These are phyloP conservation scores for Mychonastes homosphaera DNA, from an alignment of 139 green algal species.

Conservation along the genomic window DNA sequence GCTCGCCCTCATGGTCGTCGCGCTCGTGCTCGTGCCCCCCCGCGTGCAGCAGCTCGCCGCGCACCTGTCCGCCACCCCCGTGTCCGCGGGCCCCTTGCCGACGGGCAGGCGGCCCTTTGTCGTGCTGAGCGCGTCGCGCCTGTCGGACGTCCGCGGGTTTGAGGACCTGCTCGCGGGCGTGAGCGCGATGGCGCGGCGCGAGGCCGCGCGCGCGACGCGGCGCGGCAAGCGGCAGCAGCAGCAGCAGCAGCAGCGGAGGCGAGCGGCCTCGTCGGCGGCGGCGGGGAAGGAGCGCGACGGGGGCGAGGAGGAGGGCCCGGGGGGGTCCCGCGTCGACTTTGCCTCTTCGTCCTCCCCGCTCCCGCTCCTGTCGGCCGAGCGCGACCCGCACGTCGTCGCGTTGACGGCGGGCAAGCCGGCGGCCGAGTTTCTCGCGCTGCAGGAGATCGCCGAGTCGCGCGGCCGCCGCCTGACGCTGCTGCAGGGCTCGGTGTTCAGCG, in stretches of 20 bases:
- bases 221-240: too few relatives aligned
- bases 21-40: constrained; percentile 71
- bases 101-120: constrained; percentile 31
- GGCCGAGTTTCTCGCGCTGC: constrained; percentile 64
- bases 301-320: too few relatives aligned
- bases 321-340: too few relatives aligned
- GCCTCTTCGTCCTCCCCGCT: too few relatives aligned
- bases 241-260: constrained; percentile 23
- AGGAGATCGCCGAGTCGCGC: constrained; percentile 62
- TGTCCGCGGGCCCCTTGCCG: constrained; percentile 18
- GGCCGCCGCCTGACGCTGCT: constrained; percentile 57
- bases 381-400: constrained; percentile 25
- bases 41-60: constrained; percentile 50
- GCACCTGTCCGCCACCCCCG: constrained; percentile 45
- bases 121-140: constrained; percentile 44
- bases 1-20: constrained; percentile 61
- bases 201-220: too few relatives aligned
- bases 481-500: constrained; percentile 54
- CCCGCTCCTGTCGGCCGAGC: too few relatives aligned
- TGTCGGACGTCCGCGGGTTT: constrained; percentile 64
- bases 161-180: constrained; percentile 58
- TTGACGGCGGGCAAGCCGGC: constrained; percentile 34
- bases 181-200: too few relatives aligned
- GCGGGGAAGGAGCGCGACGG: neutral
- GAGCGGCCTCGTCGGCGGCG: neutral